These are phyloP conservation scores for Quillaja saponaria DNA, from an alignment of 306 rosid species.

Conservation along the genomic window DNA sequence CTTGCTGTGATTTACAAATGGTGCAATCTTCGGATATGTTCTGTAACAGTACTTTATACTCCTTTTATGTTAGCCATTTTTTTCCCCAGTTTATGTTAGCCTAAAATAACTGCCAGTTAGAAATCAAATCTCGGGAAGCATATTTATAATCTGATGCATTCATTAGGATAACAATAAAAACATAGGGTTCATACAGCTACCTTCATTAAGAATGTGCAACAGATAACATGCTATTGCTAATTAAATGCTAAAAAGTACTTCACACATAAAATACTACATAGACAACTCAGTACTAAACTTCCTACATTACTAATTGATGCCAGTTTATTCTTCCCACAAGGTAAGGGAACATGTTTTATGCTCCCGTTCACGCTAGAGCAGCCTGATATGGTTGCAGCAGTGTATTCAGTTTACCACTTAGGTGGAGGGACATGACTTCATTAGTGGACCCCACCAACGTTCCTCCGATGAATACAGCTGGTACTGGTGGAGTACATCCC, in stretches of 20 bases:
- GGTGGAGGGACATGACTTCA: constrained; percentile 96
- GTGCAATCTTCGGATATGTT: constrained; percentile 19
- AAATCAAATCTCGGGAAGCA: neutral
- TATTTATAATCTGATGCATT: neutral
- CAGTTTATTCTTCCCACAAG: constrained; percentile 58
- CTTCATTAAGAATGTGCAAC: constrained; percentile 63
- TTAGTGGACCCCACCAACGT: constrained; percentile 79
- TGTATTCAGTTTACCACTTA: constrained; percentile 65
- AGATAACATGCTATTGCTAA: constrained; percentile 57
- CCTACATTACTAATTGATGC: constrained; percentile 46
- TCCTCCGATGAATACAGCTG: constrained; percentile 94
- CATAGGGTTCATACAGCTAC: constrained; percentile 37
- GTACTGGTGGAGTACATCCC: constrained; percentile 70
- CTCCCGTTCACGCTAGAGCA: constrained; percentile 28
- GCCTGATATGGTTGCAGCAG: constrained; percentile 54
- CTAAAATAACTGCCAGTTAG: constrained; percentile 11
- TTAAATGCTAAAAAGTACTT: constrained; percentile 53
- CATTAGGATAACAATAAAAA: constrained; percentile 1
- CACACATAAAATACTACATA: constrained; percentile 40
- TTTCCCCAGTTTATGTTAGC: neutral
- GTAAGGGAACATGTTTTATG: constrained; percentile 24
- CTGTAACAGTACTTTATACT: neutral
- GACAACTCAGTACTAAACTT: constrained; percentile 42
- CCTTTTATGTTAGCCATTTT: neutral
- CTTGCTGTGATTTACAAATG: neutral